Evolutionary conservation across 169 alveolate genomes (phyloP), one percentile per base, ranked within the genome.

Genomic region (Babesia gibsoni): DNA sequence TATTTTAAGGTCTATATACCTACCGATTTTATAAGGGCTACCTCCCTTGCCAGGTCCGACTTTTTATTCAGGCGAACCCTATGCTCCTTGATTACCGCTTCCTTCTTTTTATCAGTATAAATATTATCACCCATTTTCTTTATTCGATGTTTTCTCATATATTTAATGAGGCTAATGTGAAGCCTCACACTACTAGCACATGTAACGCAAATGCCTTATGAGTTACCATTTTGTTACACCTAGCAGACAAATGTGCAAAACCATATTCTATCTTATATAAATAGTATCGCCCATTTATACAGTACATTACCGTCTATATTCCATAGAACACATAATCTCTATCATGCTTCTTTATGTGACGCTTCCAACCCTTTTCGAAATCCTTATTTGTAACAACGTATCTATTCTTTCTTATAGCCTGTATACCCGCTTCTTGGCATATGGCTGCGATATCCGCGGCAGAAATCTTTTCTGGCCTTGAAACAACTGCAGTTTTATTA

Each of bases 351-450:
- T 92, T 94, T 41, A 96, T 93, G 56, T 94, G 98, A 61, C 89
- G 92, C 85, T 97, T 95, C 94, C 98, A 97, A 25, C 98, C 98
- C 64, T 95, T 94, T 81, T 97, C 99, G 84, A 97, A 97, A 82
- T 97, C 99, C 82, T 94, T 96, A 30, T 97, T 92, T 35, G 95
- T 84, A 39, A 97, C 92, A 30, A 96, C 98, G 77, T 95, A 96
- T 83, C 98, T 89, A 85, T 98, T 98, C 84, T 96, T 96, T 64
- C 99, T 94, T 12, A 98, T 99, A 12, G 99, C 99, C 73, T 96
- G 98, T 97, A 98, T 94, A 30, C 99, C 99, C 2, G 99, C 99
- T 81, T 98, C 99, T 69, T 95, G 96, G 68, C 99, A 97, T 56
- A 98, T 97, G 35, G 99, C 98, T 30, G 98, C 94, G 69, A 98